These are phyloP conservation scores for Ichthyophthirius multifiliis DNA, from an alignment of 169 alveolate species.

Conservation along the genomic window DNA sequence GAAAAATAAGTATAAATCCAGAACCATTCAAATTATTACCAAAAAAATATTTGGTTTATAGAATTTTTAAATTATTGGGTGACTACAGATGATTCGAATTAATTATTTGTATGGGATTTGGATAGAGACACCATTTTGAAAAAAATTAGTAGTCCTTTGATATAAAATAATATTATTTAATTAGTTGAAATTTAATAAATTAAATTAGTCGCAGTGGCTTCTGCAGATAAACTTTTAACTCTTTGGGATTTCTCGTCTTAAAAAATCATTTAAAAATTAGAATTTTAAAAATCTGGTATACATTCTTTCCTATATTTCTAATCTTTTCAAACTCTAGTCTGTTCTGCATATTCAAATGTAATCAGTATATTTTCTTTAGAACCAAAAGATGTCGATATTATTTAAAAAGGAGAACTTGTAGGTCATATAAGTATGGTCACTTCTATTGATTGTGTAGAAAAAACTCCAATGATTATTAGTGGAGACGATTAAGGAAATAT, in stretches of 20 bases:
- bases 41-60: conserved; percentile 38
- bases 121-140: conserved; percentile 1
- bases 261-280: background rate
- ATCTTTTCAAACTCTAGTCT: background rate
- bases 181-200: conserved; percentile 20
- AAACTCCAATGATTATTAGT: conserved; percentile 30
- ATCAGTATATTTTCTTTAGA: background rate
- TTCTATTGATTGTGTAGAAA: conserved; percentile 33
- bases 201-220: conserved; percentile 26
- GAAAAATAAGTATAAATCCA: background rate
- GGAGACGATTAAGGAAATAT: conserved; percentile 24
- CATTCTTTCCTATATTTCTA: background rate
- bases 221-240: conserved; percentile 28
- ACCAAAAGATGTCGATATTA: background rate
- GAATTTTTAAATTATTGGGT: conserved; percentile 36
- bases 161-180: conserved; percentile 11
- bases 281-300: conserved; percentile 10
- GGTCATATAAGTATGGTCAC: conserved; percentile 34
- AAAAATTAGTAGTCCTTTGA: background rate
- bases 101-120: conserved; percentile 35
- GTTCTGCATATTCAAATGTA: background rate
- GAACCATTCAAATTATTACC: background rate
- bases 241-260: conserved; percentile 26
- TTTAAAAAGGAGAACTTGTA: background rate
- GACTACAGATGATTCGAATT: conserved; percentile 22